phyloP scores from a whole-genome alignment of 2,329 filamentous ascomycete species.

The Fonsecaea monophora region DNA sequence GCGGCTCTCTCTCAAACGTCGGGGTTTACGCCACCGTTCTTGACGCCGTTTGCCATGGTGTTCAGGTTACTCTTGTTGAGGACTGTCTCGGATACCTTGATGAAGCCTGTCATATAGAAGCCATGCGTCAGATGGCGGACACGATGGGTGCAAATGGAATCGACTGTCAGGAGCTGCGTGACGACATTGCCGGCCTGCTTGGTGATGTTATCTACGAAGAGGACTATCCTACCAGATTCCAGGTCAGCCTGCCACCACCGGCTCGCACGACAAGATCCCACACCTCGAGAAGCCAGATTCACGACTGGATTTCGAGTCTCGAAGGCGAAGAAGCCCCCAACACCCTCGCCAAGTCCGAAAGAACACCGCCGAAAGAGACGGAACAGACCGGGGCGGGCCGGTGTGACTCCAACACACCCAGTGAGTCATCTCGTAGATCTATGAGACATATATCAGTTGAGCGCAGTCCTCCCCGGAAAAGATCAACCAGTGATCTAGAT shows the following conservation, averaged over 20 bases:
- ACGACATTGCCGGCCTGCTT: slow-evolving; percentile 52
- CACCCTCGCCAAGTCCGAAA: slow-evolving; percentile 3
- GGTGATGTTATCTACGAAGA: slow-evolving; percentile 45
- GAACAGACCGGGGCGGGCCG: slow-evolving; percentile 5
- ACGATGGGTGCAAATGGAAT: slow-evolving; percentile 75
- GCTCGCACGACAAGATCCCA: slow-evolving; percentile 21
- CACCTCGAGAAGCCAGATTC: slow-evolving; percentile 25
- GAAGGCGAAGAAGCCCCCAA: slow-evolving; percentile 12
- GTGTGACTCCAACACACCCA: slow-evolving; percentile 15
- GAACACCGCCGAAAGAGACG: slow-evolving; percentile 10
- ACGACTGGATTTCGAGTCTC: slow-evolving; percentile 27
- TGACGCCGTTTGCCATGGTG: slow-evolving; percentile 86
- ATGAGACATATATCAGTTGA: slow-evolving; percentile 11
- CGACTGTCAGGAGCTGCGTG: slow-evolving; percentile 65
- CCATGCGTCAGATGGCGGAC: slow-evolving; percentile 73
- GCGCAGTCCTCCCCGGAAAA: slow-evolving; percentile 34
- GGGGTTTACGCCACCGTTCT: slow-evolving; percentile 90
- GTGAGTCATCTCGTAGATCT: slow-evolving; percentile 29
- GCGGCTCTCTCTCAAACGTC: slow-evolving; percentile 83
- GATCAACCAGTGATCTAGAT: slow-evolving; percentile 37
- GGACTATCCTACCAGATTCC: slow-evolving; percentile 36
- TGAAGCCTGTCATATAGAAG: slow-evolving; percentile 70
- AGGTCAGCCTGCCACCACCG: slow-evolving; percentile 35
- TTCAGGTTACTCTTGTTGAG: slow-evolving; percentile 83
- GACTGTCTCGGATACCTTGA: slow-evolving; percentile 86